Percentiles rank a stretch among this genome's conserved stretches.
These are phyloP conservation scores for Leccinum truebloodii DNA, from an alignment of 768 basidiomycete species.

Conservation along the genomic window DNA sequence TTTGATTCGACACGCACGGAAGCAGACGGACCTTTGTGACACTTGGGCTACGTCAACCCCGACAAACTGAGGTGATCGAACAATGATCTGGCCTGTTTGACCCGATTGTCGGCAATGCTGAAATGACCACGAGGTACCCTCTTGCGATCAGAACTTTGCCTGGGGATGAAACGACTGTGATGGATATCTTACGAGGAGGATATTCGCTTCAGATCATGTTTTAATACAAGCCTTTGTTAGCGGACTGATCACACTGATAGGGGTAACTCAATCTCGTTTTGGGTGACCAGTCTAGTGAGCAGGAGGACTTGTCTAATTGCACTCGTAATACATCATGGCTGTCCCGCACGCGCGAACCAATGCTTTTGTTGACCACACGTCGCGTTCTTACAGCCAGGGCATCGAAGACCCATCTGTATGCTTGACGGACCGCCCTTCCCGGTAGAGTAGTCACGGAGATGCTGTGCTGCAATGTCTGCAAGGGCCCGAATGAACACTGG, in stretches of 20 bases:
- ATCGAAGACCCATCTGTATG: constrained; percentile 81
- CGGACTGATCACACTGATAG: constrained; percentile 25
- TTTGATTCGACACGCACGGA: neutral
- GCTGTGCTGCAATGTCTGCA: constrained; percentile 85
- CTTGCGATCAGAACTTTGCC: constrained; percentile 96
- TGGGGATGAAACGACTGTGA: constrained; percentile 83
- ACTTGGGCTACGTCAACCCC: constrained; percentile 22
- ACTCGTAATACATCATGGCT: constrained; percentile 33
- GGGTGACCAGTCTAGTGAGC: neutral
- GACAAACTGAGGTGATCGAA: too few species aligned
- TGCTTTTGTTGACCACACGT: constrained; percentile 86
- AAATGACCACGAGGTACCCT: constrained; percentile 77
- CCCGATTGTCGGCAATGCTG: constrained; percentile 32
- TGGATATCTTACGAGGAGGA: constrained; percentile 37
- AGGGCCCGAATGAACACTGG: constrained; percentile 95
- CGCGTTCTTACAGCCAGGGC: constrained; percentile 91
- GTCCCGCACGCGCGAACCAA: constrained; percentile 84
- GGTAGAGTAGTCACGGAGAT: constrained; percentile 62
- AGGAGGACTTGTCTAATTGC: constrained; percentile 2
- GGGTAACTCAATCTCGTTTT: neutral
- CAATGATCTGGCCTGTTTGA: constrained; percentile 21
- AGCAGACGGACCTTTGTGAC: constrained; percentile 24
- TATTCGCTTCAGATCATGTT: constrained; percentile 1
- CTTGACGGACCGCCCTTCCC: constrained; percentile 66
- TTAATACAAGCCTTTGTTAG: constrained; percentile 3